phyloP scores from a whole-genome alignment of 352 stramenopile species.

The Globisporangium iwayamae region DNA sequence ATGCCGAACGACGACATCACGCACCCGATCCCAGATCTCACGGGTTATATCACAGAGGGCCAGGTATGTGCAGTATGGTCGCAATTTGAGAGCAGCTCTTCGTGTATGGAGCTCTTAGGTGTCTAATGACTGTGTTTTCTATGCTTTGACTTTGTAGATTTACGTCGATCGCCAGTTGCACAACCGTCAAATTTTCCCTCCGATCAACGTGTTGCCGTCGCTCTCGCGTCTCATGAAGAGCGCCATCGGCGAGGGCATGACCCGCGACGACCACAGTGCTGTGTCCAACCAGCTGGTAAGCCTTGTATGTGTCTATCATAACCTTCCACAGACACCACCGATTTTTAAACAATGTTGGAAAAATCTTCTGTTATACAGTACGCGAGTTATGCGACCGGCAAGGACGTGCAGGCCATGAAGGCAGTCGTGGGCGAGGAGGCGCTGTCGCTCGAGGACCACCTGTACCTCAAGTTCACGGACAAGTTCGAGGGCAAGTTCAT shows the following conservation, averaged over 20 bases:
- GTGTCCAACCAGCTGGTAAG: constrained; percentile 98
- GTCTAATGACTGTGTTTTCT: constrained; percentile 5
- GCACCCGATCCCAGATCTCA: constrained; percentile 99
- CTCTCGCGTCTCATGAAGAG: constrained; percentile 99
- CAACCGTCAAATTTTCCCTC: constrained; percentile 99
- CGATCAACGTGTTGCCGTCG: constrained; percentile 99
- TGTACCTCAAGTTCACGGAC: constrained; percentile 99
- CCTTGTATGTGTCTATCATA: constrained; percentile 10
- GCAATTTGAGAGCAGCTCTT: not conserved
- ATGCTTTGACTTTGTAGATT: constrained; percentile 59
- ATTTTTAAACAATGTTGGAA: constrained; percentile 7
- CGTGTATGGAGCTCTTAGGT: not conserved
- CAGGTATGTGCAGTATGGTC: constrained; percentile 56
- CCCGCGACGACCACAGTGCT: constrained; percentile 96
- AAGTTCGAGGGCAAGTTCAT: constrained; percentile 99
- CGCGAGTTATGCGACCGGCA: constrained; percentile 86
- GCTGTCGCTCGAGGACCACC: constrained; percentile 98
- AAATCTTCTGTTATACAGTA: constrained; percentile 36
- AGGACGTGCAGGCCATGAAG: constrained; percentile 99
- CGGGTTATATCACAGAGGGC: constrained; percentile 99
- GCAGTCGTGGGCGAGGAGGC: constrained; percentile 99
- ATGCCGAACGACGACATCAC: constrained; percentile 99
- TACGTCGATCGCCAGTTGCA: constrained; percentile 98
- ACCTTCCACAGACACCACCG: no score
- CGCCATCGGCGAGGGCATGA: constrained; percentile 99